Percentiles rank a stretch among this genome's conserved stretches.
phyloP scores from a whole-genome alignment of 805 yeast species.

The Teunomyces barrocoloradensis region DNA sequence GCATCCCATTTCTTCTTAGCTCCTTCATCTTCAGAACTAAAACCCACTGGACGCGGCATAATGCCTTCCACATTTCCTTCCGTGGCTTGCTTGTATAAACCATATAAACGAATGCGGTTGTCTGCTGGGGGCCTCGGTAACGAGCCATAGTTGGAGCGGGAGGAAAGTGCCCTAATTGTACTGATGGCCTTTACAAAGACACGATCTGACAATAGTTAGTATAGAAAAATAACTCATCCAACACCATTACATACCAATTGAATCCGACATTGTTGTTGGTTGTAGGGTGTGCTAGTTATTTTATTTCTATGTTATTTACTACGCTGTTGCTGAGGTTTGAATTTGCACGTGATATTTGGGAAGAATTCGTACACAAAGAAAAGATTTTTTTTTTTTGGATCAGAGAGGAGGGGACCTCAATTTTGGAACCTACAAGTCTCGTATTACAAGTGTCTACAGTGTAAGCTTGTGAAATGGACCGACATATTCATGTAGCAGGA shows the following conservation, averaged over 20 bases:
- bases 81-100: constrained; percentile 85
- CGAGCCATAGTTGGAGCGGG: constrained; percentile 58
- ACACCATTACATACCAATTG: constrained; percentile 38
- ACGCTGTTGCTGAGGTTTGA: background rate
- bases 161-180: constrained; percentile 70
- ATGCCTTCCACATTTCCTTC: constrained; percentile 77
- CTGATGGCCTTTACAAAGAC: constrained; percentile 82
- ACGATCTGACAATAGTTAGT: constrained; percentile 49
- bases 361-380: background rate
- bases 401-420: background rate
- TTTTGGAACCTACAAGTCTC: background rate
- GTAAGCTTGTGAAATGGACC: constrained; percentile 14
- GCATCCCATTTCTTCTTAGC: constrained; percentile 80
- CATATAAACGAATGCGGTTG: constrained; percentile 66
- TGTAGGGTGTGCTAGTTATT: background rate
- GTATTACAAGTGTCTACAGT: background rate
- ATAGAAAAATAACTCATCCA: background rate
- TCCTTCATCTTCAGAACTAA: constrained; percentile 58
- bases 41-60: constrained; percentile 64
- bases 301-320: background rate
- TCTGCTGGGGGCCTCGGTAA: constrained; percentile 78
- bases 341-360: constrained; percentile 2
- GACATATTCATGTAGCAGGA: constrained; percentile 6
- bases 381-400: no score
- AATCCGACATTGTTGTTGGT: constrained; percentile 44